Evolutionary conservation across 441 rosid genomes (phyloP).

Genomic region (Corymbia calophylla): DNA sequence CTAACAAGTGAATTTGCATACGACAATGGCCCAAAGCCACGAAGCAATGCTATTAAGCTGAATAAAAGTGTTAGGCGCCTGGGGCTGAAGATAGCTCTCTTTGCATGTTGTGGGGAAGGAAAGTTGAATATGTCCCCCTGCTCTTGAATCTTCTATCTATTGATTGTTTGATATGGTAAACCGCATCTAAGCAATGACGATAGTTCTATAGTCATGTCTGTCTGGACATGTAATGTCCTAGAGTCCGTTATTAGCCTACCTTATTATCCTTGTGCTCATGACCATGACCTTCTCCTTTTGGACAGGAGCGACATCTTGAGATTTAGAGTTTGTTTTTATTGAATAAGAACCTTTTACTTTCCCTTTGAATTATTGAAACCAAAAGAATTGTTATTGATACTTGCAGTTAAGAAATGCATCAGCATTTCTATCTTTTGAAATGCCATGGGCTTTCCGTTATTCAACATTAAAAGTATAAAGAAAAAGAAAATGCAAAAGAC

Average conservation of each 20-base stretch:
- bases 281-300: no score
- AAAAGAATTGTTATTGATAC: no score
- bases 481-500: not conserved
- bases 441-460: accelerated
- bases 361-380: not conserved
- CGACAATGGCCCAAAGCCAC: conserved; percentile 86
- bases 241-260: not conserved
- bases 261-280: no score
- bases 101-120: conserved; percentile 90
- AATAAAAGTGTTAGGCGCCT: conserved; percentile 84
- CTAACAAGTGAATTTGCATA: not conserved
- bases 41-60: conserved; percentile 82
- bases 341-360: not conserved
- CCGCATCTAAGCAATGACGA: not conserved
- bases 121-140: conserved; percentile 35
- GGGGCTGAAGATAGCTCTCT: conserved; percentile 78
- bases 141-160: not conserved
- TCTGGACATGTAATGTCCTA: not conserved
- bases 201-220: not conserved
- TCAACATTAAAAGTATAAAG: not conserved
- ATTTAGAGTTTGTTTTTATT: not conserved
- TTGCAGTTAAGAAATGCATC: not conserved
- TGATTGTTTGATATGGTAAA: not conserved
- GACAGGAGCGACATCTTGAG: not conserved
- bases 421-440: not conserved